Evolutionary conservation across 2,329 filamentous ascomycete genomes (phyloP).

Genomic region (Pestalotiopsis sp.): DNA sequence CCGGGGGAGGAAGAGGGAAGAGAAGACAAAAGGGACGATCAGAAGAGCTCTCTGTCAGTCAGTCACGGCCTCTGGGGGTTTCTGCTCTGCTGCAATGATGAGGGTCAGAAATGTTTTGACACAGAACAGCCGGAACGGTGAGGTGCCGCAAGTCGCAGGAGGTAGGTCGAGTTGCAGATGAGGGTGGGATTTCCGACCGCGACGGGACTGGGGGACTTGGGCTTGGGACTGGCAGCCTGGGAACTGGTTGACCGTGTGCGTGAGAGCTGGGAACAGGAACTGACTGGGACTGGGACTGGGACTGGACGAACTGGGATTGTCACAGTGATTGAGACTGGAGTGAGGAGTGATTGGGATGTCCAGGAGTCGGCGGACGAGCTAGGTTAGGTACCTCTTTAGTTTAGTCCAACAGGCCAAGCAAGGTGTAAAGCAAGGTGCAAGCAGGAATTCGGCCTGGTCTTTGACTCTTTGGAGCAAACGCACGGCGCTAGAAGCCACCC

Average conservation of each 20-base stretch:
- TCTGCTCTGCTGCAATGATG: constrained; percentile 28
- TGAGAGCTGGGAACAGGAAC: not conserved
- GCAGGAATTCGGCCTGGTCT: not conserved
- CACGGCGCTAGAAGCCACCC: not conserved
- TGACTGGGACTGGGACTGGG: not conserved
- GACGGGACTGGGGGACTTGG: not conserved
- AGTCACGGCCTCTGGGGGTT: not conserved
- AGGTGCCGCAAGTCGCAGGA: constrained; percentile 37
- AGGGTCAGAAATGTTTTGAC: constrained; percentile 43
- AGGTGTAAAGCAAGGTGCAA: not conserved
- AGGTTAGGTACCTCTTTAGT: not conserved
- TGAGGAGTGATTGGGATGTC: not conserved
- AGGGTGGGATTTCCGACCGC: constrained; percentile 11
- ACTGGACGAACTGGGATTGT: too few relatives aligned
- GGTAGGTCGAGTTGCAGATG: constrained; percentile 10
- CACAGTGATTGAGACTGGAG: too few relatives aligned
- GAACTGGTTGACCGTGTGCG: not conserved
- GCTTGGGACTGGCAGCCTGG: constrained; percentile 2
- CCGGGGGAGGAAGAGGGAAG: constrained; percentile 12
- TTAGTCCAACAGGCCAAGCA: not conserved
- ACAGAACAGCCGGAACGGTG: constrained; percentile 34
- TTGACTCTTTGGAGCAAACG: not conserved
- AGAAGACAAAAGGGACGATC: constrained; percentile 4
- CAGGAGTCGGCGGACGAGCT: not conserved
- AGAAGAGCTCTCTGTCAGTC: not conserved